These are phyloP conservation scores for Aspergillus hiratsukae DNA, from an alignment of 2,329 filamentous ascomycete genomes.

Conservation along the genomic window DNA sequence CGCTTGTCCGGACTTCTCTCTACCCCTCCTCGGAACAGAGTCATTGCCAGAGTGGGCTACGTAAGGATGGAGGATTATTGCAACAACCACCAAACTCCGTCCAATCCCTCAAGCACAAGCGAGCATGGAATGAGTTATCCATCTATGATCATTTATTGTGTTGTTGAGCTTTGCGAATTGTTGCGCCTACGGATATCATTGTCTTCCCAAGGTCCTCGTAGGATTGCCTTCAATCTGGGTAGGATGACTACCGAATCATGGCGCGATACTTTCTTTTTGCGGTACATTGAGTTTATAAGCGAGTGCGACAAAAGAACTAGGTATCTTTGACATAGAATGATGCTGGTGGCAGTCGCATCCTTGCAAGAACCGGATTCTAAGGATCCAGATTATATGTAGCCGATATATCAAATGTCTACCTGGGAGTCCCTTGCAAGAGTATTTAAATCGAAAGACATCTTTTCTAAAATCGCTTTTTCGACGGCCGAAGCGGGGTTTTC, in stretches of 20 bases:
- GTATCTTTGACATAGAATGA: background rate
- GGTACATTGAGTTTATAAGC: background rate
- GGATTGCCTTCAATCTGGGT: background rate
- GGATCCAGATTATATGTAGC: background rate
- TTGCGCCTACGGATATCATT: background rate
- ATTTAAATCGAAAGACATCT: background rate
- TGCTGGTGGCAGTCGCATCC: background rate
- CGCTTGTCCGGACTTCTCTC: slow-evolving; percentile 22
- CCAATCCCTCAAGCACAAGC: slow-evolving; percentile 8
- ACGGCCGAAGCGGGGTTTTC: slow-evolving; percentile 1
- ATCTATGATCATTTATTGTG: background rate
- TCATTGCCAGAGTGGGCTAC: slow-evolving; percentile 9
- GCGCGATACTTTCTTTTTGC: background rate
- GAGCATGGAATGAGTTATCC: background rate
- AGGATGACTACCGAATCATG: background rate
- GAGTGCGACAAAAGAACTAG: background rate
- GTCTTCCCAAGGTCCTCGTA: background rate
- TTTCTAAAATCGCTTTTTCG: background rate
- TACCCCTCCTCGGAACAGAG: slow-evolving; percentile 20
- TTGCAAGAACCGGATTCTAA: background rate
- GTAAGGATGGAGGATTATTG: slow-evolving; percentile 14
- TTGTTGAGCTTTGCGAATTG: background rate
- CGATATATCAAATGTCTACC: background rate
- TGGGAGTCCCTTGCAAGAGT: background rate
- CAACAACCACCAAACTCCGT: background rate